Conservation (phyloP, 371 early-diverging fungal genomes). For the Vairimorpha apis region DNA sequence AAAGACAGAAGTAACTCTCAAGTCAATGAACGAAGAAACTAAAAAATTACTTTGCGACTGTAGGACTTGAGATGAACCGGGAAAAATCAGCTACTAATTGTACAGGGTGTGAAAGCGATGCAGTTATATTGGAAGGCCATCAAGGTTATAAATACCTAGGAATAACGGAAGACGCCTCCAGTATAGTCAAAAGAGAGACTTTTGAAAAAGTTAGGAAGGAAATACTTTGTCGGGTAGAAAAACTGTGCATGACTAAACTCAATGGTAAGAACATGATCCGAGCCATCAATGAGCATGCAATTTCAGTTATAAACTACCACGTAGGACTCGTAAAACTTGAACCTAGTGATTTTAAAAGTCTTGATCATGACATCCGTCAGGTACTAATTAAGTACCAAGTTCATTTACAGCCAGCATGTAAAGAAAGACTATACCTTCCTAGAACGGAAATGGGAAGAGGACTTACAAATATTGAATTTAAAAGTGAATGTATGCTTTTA, state of each 20-base stretch:
- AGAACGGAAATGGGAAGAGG: slow-evolving; percentile 20
- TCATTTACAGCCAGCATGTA: slow-evolving; percentile 10
- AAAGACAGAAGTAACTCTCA: too few relatives aligned
- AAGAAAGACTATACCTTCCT: slow-evolving; percentile 2
- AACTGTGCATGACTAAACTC: neutral
- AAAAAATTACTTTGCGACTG: slow-evolving; percentile 5
- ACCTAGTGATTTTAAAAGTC: neutral
- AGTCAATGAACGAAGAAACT: slow-evolving; percentile 1
- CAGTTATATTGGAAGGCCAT: neutral
- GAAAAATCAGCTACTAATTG: neutral
- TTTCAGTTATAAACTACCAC: neutral
- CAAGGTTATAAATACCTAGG: slow-evolving; percentile 1
- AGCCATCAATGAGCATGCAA: neutral
- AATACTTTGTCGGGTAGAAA: neutral
- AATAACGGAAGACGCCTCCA: neutral
- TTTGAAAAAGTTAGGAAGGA: neutral
- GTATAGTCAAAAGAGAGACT: neutral
- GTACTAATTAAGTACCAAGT: neutral
- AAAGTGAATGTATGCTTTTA: slow-evolving; percentile 3
- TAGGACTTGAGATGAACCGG: slow-evolving; percentile 1
- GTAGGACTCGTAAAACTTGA: neutral
- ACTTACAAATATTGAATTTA: slow-evolving; percentile 1
- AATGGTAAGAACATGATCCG: slow-evolving; percentile 13
- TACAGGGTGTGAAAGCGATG: neutral
- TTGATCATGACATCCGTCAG: slow-evolving; percentile 7